phyloP scores from a whole-genome alignment of 2,329 filamentous ascomycete species.

The Penicillium glabrum region DNA sequence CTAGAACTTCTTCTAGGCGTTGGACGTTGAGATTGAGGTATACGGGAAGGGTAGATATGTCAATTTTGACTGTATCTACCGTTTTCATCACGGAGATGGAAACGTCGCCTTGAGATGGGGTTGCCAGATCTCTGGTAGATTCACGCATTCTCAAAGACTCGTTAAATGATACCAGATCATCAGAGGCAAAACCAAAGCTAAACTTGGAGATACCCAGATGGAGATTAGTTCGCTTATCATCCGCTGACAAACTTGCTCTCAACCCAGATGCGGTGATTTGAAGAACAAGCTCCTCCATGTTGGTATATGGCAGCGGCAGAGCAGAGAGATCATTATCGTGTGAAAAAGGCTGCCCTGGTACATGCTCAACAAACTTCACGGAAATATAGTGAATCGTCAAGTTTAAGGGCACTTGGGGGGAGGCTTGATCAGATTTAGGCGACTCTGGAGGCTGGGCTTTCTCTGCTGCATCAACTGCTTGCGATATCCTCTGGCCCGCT shows the following conservation, averaged over 20 bases:
- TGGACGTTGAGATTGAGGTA: constrained; percentile 75
- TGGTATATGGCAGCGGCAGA: constrained; percentile 18
- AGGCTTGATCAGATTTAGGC: constrained; percentile 4
- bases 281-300: constrained; percentile 35
- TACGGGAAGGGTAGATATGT: constrained; percentile 74
- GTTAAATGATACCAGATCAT: constrained; percentile 55
- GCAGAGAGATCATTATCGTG: constrained; percentile 7
- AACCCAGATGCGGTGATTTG: constrained; percentile 29
- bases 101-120: constrained; percentile 40
- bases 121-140: constrained; percentile 42
- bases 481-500: constrained; percentile 32
- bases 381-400: constrained; percentile 31
- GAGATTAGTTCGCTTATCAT: constrained; percentile 24
- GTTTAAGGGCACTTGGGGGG: constrained; percentile 17
- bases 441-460: constrained; percentile 8
- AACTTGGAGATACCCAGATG: constrained; percentile 43
- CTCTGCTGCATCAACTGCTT: constrained; percentile 16
- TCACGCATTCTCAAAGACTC: constrained; percentile 48
- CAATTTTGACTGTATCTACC: constrained; percentile 43
- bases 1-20: constrained; percentile 79
- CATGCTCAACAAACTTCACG: constrained; percentile 39
- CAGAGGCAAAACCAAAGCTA: constrained; percentile 48
- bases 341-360: constrained; percentile 31
- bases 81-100: constrained; percentile 37
- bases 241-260: constrained; percentile 22